Conservation (phyloP, 2,329 filamentous ascomycete species). For the Pleochaeta shiraiana region DNA sequence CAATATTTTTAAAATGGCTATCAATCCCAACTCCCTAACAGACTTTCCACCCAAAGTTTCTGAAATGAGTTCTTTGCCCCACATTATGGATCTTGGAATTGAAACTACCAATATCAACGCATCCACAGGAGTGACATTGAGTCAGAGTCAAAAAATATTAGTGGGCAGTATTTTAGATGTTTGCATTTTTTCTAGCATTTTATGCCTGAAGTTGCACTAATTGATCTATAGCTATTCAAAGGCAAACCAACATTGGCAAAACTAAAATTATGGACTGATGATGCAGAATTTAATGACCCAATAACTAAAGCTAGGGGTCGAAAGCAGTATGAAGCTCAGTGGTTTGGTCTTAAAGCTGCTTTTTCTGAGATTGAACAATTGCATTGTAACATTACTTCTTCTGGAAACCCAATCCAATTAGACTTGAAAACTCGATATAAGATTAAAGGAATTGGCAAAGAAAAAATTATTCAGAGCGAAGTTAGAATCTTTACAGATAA, state of each 20-base stretch:
- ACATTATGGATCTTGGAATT: conserved; percentile 22
- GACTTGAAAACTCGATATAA: conserved; percentile 31
- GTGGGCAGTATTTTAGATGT: conserved; percentile 36
- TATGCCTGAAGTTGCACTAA: not conserved
- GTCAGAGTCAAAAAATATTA: conserved; percentile 28
- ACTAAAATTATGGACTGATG: conserved; percentile 34
- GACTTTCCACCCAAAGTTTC: no score
- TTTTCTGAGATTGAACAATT: conserved; percentile 36
- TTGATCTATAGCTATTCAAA: conserved; percentile 28
- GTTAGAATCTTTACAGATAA: conserved; percentile 25
- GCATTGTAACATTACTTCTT: conserved; percentile 28
- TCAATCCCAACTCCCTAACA: no score
- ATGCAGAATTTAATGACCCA: conserved; percentile 34
- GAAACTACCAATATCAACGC: conserved; percentile 32
- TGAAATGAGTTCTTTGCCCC: no score
- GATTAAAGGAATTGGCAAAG: conserved; percentile 29
- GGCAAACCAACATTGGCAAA: conserved; percentile 35
- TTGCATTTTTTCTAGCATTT: not conserved
- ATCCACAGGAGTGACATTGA: conserved; percentile 27
- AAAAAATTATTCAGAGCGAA: conserved; percentile 26
- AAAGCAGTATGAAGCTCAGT: conserved; percentile 26
- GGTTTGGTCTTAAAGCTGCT: conserved; percentile 35
- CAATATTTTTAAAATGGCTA: no score
- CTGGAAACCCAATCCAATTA: conserved; percentile 37
- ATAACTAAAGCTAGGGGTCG: conserved; percentile 34